These are phyloP conservation scores for Puya raimondii DNA, from an alignment of 176 grass and related monocot genomes.

Conservation along the genomic window DNA sequence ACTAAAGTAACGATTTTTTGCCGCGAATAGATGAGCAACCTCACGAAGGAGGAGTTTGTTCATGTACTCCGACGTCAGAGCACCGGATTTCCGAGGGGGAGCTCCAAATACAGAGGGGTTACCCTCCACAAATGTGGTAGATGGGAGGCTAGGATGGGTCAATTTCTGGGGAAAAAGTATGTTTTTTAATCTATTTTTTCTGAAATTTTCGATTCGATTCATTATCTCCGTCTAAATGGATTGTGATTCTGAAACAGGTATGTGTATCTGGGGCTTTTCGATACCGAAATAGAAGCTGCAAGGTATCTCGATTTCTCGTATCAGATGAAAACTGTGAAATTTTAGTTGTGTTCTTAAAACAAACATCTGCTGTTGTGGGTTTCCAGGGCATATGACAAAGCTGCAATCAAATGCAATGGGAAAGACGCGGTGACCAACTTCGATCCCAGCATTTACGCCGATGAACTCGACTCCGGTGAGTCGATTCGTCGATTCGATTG, in stretches of 20 bases:
- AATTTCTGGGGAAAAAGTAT: slow-evolving; percentile 96
- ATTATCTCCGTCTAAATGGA: background rate
- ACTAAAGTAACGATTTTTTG: background rate
- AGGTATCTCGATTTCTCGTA: background rate
- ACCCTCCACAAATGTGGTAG: slow-evolving; percentile 97
- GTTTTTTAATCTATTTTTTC: too few species aligned
- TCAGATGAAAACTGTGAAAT: background rate
- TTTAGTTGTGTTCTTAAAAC: background rate
- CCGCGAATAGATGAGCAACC: slow-evolving; percentile 51
- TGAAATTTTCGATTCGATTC: too few species aligned
- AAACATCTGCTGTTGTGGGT: background rate
- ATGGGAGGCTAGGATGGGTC: slow-evolving; percentile 97
- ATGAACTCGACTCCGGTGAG: background rate
- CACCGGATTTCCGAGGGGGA: slow-evolving; percentile 80
- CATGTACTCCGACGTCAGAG: slow-evolving; percentile 89
- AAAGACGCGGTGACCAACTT: slow-evolving; percentile 25
- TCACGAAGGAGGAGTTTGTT: slow-evolving; percentile 98
- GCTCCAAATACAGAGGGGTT: slow-evolving; percentile 92
- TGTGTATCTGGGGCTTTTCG: slow-evolving; percentile 22
- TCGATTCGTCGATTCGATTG: background rate
- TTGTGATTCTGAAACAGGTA: slow-evolving; percentile 13
- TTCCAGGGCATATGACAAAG: slow-evolving; percentile 23
- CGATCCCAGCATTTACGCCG: slow-evolving; percentile 13
- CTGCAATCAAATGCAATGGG: slow-evolving; percentile 18
- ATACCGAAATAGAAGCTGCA: slow-evolving; percentile 23